Evolutionary conservation across 2,329 filamentous ascomycete species (phyloP), one percentile per base, ranked within the genome.

Genomic region (Aspergillus sp.): DNA sequence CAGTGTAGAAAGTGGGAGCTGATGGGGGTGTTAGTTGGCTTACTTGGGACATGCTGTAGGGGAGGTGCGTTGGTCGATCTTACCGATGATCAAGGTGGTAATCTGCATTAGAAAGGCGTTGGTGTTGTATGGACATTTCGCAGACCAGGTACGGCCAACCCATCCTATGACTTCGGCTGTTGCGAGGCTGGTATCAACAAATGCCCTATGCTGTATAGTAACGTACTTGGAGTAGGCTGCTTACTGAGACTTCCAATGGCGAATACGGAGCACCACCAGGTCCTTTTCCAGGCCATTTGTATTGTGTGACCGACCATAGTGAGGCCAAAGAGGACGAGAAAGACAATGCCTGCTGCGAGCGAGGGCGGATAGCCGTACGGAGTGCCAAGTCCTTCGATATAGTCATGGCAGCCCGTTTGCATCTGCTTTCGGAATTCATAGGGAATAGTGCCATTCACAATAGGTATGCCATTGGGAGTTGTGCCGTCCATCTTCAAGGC

Each of bases 41-140:
- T 44, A 42, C 13, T 20, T 3, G 15, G 11, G 30, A 13, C 24
- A 17, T 47, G n/a, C 11, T 27, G 33, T 15, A 41, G 20, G 17
- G 40, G 33, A 37, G 5, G 7, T 13, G 19, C 12, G 34, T 37
- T 37, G 13, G 34, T 37, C 12, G 12, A 37, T 37, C 67, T 59
- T 54, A 74, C 71, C 71, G 48, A 75, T 74, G 53, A 75, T 74
- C 17, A 74, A 63, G 20, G 71, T 74, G 2, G 77, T 79, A 42
- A 82, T 82, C 61, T 83, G 80, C 66, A 82, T 79, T 5, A 82
- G 66, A 56, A 82, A 83, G 12, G 80, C 78, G 13, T 75, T 75
- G 12, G 67, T 57, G 64, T 80, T 81, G 63, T 82, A 82, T 1
- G 79, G 78, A 54, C 80, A 83, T 49, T 77, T 63, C 15, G 77